Conservation (phyloP, 2,329 filamentous ascomycete species). For the Orbilia javanica region DNA sequence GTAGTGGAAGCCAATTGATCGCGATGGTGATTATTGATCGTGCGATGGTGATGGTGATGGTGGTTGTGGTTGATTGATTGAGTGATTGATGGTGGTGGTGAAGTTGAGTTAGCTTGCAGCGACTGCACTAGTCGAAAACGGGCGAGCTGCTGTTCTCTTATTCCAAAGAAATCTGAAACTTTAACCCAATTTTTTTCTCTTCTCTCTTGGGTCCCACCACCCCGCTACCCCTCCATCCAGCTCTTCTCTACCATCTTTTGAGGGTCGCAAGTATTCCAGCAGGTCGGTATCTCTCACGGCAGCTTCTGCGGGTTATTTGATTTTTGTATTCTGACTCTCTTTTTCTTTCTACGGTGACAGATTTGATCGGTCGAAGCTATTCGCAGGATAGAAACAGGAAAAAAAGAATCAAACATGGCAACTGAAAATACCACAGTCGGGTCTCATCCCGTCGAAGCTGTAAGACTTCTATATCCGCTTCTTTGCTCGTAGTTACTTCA, state of each 20-base stretch:
- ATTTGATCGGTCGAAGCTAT: conserved; percentile 72
- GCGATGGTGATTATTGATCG: conserved; percentile 7
- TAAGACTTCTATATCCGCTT: conserved; percentile 6
- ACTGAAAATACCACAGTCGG: conserved; percentile 33
- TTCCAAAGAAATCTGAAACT: too few species aligned
- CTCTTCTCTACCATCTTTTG: conserved; percentile 15
- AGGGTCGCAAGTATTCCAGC: background rate
- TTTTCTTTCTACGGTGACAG: background rate
- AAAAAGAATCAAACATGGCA: conserved; percentile 16
- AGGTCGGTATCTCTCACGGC: background rate
- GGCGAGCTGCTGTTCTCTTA: too few species aligned
- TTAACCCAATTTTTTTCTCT: conserved; percentile 37
- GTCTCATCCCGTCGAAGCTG: conserved; percentile 48
- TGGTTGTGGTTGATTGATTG: background rate
- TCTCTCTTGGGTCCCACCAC: conserved; percentile 48
- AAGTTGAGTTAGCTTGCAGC: conserved; percentile 1
- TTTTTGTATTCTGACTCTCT: background rate
- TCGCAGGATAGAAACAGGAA: background rate
- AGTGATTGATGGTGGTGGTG: conserved; percentile 2
- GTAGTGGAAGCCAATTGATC: background rate
- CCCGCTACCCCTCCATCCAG: conserved; percentile 29
- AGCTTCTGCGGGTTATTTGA: conserved; percentile 2
- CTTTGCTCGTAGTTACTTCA: too few species aligned
- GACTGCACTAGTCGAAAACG: background rate
- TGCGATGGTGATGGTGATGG: conserved; percentile 15